Evolutionary conservation across 2,329 filamentous ascomycete species (phyloP), one percentile per base, ranked within the genome.

Genomic region (Basipetospora sp.): DNA sequence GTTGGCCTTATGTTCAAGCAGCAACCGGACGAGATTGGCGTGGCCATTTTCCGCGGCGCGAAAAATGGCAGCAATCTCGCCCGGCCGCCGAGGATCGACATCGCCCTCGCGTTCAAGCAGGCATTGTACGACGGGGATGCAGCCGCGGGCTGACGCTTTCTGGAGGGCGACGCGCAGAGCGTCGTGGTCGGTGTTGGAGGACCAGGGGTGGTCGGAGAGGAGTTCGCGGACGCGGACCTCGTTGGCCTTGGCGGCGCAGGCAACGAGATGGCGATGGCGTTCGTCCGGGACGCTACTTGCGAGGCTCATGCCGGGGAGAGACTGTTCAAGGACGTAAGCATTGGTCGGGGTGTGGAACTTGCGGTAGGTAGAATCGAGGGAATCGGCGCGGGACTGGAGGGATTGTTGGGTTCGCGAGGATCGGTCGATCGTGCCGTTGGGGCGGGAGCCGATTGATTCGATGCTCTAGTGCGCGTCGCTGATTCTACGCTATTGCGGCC

Each of bases 21-120:
- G 25, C 11, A 39, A 10, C 15, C 14, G 15, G 5, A 36, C 44
- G 1, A 46, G 39, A 2, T 43, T 44, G 1, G 46, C 39, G 18
- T 43, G 43, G 8, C 45, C 45, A 17, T 42, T 41, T 11, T 45
- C 41, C 2, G 45, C 45, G 3, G 45, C 44, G 28, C 46, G 45
- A 33, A 46, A 45, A 3, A 47, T 29, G 4, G 39, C 34, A 8
- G 36, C 15, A 16, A 34, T 22, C 16, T 39, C 36, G 8, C 17
- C 29, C 3, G 16, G 28, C 4, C 18, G 22, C 4, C 36, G 30
- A 10, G 36, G 36, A 4, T 47, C 45, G 8, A 46, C 36, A 9
- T 45, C 42, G 22, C 30, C 36, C 13, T 31, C 36, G 30, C 25
- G 36, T 13, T 33, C 36, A 31, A 39, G 36, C 10, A 39, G 36